Evolutionary conservation across 2,329 filamentous ascomycete genomes (phyloP), one percentile per base, ranked within the genome.

Genomic region (Stemphylium beticola): DNA sequence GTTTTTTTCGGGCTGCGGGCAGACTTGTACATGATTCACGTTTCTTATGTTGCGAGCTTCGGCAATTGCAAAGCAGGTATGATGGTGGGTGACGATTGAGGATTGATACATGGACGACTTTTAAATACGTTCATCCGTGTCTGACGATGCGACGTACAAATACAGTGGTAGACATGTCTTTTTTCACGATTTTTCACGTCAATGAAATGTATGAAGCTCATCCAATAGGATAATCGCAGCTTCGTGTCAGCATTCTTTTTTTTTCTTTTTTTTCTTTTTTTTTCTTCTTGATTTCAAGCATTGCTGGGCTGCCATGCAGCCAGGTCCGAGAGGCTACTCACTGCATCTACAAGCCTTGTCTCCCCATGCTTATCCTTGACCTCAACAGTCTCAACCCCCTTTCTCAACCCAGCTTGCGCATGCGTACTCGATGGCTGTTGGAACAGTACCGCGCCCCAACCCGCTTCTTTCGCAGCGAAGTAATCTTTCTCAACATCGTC

Each of bases 401-500:
- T 29, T 29, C 10, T 9, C 26, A 11, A 14, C 1, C 29, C 39
- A 10, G 9, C 14, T 31, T 11, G 24, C n/a, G 24, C 22, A 24
- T 15, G 14, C 14, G 14, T 15, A 6, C 15, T 8, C 26, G 34
- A 20, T 9, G n/a, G 12, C 18, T 29, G n/a, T n/a, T 79, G 74
- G 12, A 83, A 55, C 20, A 81, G 54, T 1, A 83, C 63, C 0
- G 75, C 72, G 38, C 76, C 66, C 82, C 82, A 84, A 0, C 80
- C 81, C 7, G 81, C 81, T 14, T 64, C 57, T 34, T 71, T 51
- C 0, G 83, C 81, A 1, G 80, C 83, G 1, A 75, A 60, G 17
- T 79, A 79, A 59, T 86, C 83, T 49, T 84, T 82, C 17, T 74
- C 68, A 8, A 79, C 54, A 43, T 83, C 80, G 60, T 86, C 83